These are phyloP conservation scores for Schizonepeta tenuifolia DNA, from an alignment of 257 asterid species.

Conservation along the genomic window DNA sequence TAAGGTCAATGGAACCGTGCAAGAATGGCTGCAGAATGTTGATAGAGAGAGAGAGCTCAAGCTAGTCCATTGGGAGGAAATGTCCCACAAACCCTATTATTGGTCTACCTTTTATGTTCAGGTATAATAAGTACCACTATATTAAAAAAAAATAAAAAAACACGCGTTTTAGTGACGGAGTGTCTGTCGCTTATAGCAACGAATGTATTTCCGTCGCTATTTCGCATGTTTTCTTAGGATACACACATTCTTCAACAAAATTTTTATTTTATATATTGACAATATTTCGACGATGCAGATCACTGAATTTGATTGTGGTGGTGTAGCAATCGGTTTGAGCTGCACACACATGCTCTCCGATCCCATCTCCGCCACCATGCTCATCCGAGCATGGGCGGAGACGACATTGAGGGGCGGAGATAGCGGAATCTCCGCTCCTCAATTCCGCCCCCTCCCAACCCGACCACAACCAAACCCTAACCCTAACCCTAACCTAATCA, in stretches of 20 bases:
- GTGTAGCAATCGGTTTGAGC: slow-evolving; percentile 76
- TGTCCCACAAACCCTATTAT: slow-evolving; percentile 53
- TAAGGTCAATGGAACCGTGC: slow-evolving; percentile 44
- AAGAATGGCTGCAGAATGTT: slow-evolving; percentile 57
- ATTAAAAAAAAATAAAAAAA: too few species aligned
- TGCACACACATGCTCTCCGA: slow-evolving; percentile 62
- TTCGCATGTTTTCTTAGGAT: too few species aligned
- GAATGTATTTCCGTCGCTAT: too few species aligned
- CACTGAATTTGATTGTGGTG: slow-evolving; percentile 68
- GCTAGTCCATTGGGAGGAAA: slow-evolving; percentile 67
- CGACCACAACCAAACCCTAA: slow-evolving; percentile 17
- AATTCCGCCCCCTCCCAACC: slow-evolving; percentile 49
- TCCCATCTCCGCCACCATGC: slow-evolving; percentile 48
- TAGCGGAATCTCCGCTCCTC: slow-evolving; percentile 33
- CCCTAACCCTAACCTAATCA: slow-evolving; percentile 34
- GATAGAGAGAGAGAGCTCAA: slow-evolving; percentile 65
- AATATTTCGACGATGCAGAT: slow-evolving; percentile 38
- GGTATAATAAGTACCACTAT: slow-evolving; percentile 20
- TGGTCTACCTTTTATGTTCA: slow-evolving; percentile 71
- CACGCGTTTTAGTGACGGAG: too few species aligned
- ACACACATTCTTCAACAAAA: too few species aligned
- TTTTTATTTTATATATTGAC: too few species aligned
- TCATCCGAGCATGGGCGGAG: slow-evolving; percentile 71
- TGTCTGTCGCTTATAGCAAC: too few species aligned
- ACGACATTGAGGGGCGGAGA: slow-evolving; percentile 34